Evolutionary conservation across 225 moss, liverwort and hornwort species (phyloP).

Genomic region (Bryum argenteum): DNA sequence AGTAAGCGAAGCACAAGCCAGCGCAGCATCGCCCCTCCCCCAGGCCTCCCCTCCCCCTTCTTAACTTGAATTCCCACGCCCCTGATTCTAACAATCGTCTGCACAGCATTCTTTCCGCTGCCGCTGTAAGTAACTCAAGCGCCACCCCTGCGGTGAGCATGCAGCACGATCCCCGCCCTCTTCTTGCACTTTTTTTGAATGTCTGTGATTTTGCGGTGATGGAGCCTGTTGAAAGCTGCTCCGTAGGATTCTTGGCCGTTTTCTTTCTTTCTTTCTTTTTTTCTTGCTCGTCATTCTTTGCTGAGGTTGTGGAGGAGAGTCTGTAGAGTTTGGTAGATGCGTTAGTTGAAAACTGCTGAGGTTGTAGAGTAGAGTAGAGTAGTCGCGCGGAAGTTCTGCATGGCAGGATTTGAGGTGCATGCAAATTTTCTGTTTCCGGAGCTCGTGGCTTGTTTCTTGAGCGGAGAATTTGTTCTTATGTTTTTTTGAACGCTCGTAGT

Average conservation of each 20-base stretch:
- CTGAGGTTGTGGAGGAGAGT: too few relatives aligned
- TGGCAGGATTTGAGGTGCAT: conserved; percentile 13
- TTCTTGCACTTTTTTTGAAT: conserved; percentile 10
- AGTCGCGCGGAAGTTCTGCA: not conserved
- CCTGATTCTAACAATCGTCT: too few relatives aligned
- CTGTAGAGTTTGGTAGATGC: not conserved
- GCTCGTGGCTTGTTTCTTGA: not conserved
- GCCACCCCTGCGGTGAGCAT: not conserved
- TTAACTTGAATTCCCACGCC: not conserved
- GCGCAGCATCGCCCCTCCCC: not conserved
- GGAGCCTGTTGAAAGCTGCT: conserved; percentile 16
- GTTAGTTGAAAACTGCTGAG: not conserved
- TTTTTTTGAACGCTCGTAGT: too few relatives aligned
- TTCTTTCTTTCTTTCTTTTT: conserved; percentile 2
- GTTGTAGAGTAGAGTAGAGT: not conserved
- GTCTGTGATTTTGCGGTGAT: not conserved
- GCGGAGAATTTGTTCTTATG: too few relatives aligned
- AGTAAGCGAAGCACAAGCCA: conserved; percentile 20
- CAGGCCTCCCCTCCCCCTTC: not conserved
- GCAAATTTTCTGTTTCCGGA: not conserved
- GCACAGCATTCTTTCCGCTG: not conserved
- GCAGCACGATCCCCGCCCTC: not conserved
- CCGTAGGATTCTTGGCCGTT: conserved; percentile 8
- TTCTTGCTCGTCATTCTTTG: too few relatives aligned
- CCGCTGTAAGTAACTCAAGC: not conserved